Conservation (phyloP, 2,329 filamentous ascomycete genomes). For the Grosmannia serpens region DNA sequence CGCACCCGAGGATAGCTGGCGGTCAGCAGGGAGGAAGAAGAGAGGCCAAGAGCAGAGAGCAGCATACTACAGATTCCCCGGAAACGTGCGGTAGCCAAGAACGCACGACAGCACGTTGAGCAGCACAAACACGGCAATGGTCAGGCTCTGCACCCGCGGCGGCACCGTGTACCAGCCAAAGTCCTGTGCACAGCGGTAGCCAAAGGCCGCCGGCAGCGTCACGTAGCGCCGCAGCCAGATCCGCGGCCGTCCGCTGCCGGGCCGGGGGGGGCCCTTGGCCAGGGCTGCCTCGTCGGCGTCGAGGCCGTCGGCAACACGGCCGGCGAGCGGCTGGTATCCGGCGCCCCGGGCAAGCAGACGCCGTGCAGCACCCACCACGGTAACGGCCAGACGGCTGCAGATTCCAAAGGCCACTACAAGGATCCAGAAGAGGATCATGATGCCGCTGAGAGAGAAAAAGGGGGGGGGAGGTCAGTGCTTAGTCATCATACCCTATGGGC, state of each 20-base stretch:
- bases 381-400: not conserved
- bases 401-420: constrained; percentile 18
- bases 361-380: not conserved
- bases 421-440: constrained; percentile 28
- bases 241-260: not conserved
- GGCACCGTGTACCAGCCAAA: constrained; percentile 22
- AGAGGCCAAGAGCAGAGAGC: not conserved
- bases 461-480: not conserved
- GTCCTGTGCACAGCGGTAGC: constrained; percentile 29
- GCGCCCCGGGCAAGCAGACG: not conserved
- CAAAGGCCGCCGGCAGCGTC: constrained; percentile 25
- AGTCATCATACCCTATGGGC: not conserved
- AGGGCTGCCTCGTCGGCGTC: not conserved
- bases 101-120: constrained; percentile 9
- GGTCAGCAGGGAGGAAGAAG: not conserved
- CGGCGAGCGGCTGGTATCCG: not conserved
- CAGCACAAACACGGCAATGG: constrained; percentile 6
- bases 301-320: not conserved
- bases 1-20: constrained; percentile 5
- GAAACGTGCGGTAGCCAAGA: constrained; percentile 10
- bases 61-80: constrained; percentile 12
- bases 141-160: constrained; percentile 12
- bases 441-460: not conserved
- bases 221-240: constrained; percentile 7
- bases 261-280: not conserved